phyloP scores from a whole-genome alignment of 2,329 filamentous ascomycete species.

The Colletotrichum tanaceti region DNA sequence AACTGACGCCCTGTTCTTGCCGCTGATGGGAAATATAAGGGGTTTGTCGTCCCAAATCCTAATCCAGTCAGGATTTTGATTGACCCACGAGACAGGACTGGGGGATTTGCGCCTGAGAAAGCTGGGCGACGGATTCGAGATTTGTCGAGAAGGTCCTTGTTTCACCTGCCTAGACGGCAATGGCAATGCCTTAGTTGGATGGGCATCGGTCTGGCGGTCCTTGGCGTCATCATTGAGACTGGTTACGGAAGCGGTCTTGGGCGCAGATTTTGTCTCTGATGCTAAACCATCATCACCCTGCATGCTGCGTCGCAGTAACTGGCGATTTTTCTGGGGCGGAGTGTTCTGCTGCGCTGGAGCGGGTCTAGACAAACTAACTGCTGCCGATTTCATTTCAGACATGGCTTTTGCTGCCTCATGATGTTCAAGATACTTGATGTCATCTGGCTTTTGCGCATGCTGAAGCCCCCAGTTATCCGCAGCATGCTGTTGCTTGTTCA shows the following conservation, averaged over 20 bases:
- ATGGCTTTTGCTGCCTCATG: constrained; percentile 6
- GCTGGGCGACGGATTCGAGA: not conserved
- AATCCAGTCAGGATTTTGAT: constrained; percentile 62
- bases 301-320: constrained; percentile 21
- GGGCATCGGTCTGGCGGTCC: not conserved
- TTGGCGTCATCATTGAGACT: not conserved
- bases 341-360: constrained; percentile 8
- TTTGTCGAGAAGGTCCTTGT: constrained; percentile 5
- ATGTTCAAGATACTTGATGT: constrained; percentile 19
- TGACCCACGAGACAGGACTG: constrained; percentile 60
- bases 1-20: constrained; percentile 72
- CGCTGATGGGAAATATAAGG: constrained; percentile 69
- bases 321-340: not conserved
- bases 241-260: constrained; percentile 3
- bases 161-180: constrained; percentile 12
- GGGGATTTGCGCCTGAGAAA: constrained; percentile 36
- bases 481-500: not conserved
- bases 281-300: constrained; percentile 3
- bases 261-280: not conserved
- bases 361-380: not conserved
- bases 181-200: not conserved
- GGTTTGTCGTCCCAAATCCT: constrained; percentile 64
- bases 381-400: not conserved
- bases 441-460: constrained; percentile 1
- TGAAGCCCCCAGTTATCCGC: not conserved